Percentiles rank a stretch among this genome's conserved stretches.
Conservation (phyloP, 306 rosid species). For the Cucumis sativus region Cucumber_9930_V3 NC_026657.2:30036501-30037000, state of each 20-base stretch:
- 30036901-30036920: constrained; percentile 79
- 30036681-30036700: constrained; percentile 70
- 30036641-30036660: constrained; percentile 92
- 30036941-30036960: constrained; percentile 98
- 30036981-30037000: constrained; percentile 94
- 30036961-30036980: constrained; percentile 78
- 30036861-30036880: not conserved
- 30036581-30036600: constrained; percentile 96
- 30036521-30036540: constrained; percentile 92
- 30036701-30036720: constrained; percentile 63
- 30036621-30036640: constrained; percentile 55
- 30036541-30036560: constrained; percentile 92
- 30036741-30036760: constrained; percentile 78
- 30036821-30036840: constrained; percentile 79
- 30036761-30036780: constrained; percentile 83
- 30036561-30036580: constrained; percentile 97
- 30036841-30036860: not conserved
- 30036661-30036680: constrained; percentile 69
- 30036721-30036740: constrained; percentile 63
- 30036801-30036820: constrained; percentile 91
- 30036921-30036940: constrained; percentile 96
- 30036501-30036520: constrained; percentile 31
- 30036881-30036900: not conserved
- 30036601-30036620: constrained; percentile 76
- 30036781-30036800: constrained; percentile 87